These are phyloP conservation scores for Xanthoparmelia taractica DNA, from an alignment of 495 filamentous ascomycete genomes.

Conservation along the genomic window DNA sequence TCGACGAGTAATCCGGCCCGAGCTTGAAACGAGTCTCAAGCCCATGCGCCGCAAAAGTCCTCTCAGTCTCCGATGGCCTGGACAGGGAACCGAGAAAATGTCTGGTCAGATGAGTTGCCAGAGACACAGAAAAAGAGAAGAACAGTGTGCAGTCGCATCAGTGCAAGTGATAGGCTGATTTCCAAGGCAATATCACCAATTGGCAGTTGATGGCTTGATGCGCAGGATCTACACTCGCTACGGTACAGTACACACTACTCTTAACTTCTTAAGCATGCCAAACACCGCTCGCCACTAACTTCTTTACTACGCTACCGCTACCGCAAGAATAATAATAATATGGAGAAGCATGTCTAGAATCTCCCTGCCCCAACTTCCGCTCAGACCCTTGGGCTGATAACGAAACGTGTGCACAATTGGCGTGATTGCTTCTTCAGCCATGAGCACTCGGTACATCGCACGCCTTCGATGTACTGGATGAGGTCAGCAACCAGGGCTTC, in stretches of 20 bases:
- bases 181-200: neutral
- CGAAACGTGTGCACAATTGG: neutral
- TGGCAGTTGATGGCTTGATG: slow-evolving; percentile 15
- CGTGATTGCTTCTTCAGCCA: slow-evolving; percentile 1
- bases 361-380: slow-evolving; percentile 21
- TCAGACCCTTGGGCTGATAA: slow-evolving; percentile 18
- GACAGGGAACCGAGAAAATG: neutral
- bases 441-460: neutral
- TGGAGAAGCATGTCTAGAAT: slow-evolving; percentile 13
- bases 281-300: slow-evolving; percentile 19
- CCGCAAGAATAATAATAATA: slow-evolving; percentile 1
- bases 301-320: slow-evolving; percentile 14
- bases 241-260: neutral
- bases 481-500: neutral
- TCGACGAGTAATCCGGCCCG: neutral
- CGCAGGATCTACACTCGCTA: slow-evolving; percentile 17
- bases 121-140: neutral
- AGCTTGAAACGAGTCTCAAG: slow-evolving; percentile 2
- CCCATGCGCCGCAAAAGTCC: neutral
- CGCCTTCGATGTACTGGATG: neutral
- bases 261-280: slow-evolving; percentile 22
- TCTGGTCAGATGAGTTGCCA: neutral
- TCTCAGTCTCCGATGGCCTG: neutral
- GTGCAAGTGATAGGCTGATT: slow-evolving; percentile 10
- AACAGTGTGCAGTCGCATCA: neutral